These are phyloP conservation scores for Penicillium pulvis DNA, from an alignment of 495 filamentous ascomycete genomes.

Conservation along the genomic window DNA sequence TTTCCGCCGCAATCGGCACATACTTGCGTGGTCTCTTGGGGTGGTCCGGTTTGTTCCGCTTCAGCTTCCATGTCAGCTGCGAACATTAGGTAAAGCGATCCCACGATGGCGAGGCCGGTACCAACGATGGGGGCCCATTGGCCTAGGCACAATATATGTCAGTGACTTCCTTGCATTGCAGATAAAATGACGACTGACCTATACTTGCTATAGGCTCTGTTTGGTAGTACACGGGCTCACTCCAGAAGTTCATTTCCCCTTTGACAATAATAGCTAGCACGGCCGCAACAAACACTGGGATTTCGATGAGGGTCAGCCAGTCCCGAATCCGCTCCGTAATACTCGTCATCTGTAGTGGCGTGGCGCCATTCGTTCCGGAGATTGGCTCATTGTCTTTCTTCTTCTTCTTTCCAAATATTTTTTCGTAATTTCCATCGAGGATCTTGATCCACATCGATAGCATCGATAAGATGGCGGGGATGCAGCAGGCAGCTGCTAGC, in stretches of 20 bases:
- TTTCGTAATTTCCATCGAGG: constrained; percentile 55
- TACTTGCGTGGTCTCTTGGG: not conserved
- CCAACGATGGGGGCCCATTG: constrained; percentile 61
- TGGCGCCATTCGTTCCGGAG: constrained; percentile 57
- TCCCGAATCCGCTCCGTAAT: constrained; percentile 46
- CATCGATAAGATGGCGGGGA: constrained; percentile 59
- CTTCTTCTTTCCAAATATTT: constrained; percentile 30
- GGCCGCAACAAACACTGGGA: constrained; percentile 55
- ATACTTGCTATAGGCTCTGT: constrained; percentile 58
- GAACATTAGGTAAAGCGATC: constrained; percentile 55
- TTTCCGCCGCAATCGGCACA: constrained; percentile 13
- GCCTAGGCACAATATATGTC: constrained; percentile 22
- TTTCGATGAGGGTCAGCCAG: constrained; percentile 50
- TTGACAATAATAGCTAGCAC: constrained; percentile 56
- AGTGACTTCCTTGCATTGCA: not conserved
- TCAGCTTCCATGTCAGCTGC: constrained; percentile 35
- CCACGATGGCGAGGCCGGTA: constrained; percentile 52
- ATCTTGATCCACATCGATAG: constrained; percentile 63
- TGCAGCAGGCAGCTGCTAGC: constrained; percentile 59
- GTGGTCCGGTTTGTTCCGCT: constrained; percentile 14
- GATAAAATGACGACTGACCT: constrained; percentile 34
- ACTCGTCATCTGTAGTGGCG: constrained; percentile 46
- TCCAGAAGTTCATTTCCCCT: constrained; percentile 63
- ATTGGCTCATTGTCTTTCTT: constrained; percentile 39
- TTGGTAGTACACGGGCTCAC: constrained; percentile 47